Evolutionary conservation across 306 rosid species (phyloP).

Genomic region (Cucurbita argyrosperma): DNA sequence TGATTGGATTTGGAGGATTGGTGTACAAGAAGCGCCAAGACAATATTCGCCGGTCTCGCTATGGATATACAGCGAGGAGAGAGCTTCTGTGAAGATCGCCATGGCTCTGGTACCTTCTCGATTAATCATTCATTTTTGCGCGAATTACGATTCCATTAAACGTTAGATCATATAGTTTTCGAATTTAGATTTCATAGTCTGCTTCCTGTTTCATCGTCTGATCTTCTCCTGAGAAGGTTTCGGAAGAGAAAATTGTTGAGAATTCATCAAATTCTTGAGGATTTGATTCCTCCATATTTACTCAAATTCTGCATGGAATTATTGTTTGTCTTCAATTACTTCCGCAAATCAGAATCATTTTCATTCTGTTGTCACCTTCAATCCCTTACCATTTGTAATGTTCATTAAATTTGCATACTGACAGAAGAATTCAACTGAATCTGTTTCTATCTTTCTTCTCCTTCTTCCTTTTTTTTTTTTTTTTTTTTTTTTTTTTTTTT

Average conservation of each 20-base stretch:
- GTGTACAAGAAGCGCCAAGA: slow-evolving; percentile 63
- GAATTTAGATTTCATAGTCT: background rate
- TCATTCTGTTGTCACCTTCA: background rate
- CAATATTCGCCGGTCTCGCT: slow-evolving; percentile 46
- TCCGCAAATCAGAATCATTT: background rate
- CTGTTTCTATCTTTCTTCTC: background rate
- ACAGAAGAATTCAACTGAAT: background rate
- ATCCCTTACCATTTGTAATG: background rate
- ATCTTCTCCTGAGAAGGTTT: background rate
- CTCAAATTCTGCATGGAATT: background rate
- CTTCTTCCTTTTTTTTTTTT: background rate
- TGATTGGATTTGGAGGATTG: slow-evolving; percentile 35
- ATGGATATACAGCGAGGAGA: slow-evolving; percentile 41
- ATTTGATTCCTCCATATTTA: background rate
- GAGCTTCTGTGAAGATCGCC: slow-evolving; percentile 35
- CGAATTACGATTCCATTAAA: background rate
- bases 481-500: background rate
- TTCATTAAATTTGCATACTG: background rate
- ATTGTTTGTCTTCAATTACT: background rate
- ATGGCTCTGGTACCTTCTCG: background rate
- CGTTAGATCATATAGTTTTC: background rate
- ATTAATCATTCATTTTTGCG: background rate
- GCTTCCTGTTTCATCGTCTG: background rate
- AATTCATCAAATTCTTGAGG: background rate
- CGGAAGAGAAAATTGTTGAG: background rate